A percentile compares a stretch with the other conserved stretches of the same genome.
phyloP scores from a whole-genome alignment of 108 stramenopile genomes.

The Pseudonitzschia pungens region DNA sequence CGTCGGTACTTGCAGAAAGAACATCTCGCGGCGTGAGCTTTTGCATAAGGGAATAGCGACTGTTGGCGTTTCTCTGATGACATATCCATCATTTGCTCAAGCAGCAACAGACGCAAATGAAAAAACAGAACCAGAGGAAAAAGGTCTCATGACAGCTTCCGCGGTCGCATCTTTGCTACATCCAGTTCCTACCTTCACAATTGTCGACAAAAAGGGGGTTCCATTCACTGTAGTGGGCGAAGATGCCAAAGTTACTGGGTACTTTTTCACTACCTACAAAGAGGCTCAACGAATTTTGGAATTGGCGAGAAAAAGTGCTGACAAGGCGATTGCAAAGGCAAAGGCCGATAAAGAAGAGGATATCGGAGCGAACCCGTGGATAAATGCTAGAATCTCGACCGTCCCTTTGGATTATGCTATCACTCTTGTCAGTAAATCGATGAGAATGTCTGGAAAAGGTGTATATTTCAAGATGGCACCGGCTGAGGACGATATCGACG shows the following conservation, averaged over 20 bases:
- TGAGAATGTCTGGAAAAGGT: constrained; percentile 31
- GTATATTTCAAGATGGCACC: constrained; percentile 74
- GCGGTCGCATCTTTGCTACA: constrained; percentile 28
- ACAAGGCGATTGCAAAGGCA: constrained; percentile 59
- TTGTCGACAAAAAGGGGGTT: constrained; percentile 71
- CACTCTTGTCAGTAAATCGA: constrained; percentile 58
- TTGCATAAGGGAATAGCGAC: neutral
- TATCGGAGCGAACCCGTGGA: constrained; percentile 74
- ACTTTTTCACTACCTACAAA: constrained; percentile 72
- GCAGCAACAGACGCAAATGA: neutral
- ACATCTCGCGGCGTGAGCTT: neutral
- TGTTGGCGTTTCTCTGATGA: neutral
- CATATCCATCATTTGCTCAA: neutral
- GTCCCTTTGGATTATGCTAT: constrained; percentile 80
- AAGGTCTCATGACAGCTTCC: constrained; percentile 23
- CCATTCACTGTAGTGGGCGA: constrained; percentile 84
- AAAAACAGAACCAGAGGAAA: neutral
- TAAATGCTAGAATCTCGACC: constrained; percentile 60
- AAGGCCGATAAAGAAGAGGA: constrained; percentile 40
- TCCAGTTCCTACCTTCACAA: constrained; percentile 67
- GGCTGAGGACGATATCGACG: constrained; percentile 61
- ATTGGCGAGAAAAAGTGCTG: constrained; percentile 52
- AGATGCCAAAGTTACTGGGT: constrained; percentile 83
- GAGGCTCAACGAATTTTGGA: constrained; percentile 73
- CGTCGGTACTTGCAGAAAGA: neutral